A percentile compares a stretch with the other conserved stretches of the same genome.
phyloP scores from a whole-genome alignment of 176 grass and related monocot species.

The Bromus sterilis region DNA sequence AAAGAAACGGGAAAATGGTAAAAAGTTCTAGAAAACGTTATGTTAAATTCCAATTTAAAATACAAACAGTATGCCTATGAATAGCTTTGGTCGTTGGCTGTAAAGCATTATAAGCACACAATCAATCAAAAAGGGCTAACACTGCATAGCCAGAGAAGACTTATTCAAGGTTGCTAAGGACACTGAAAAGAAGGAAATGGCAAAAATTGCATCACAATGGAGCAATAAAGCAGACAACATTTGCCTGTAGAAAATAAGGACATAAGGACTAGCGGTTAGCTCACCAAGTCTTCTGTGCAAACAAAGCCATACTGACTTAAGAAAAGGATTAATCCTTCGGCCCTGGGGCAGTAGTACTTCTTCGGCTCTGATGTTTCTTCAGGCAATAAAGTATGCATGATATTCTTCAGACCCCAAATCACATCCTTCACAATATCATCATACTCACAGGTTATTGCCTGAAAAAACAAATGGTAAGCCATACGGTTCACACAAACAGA shows the following conservation, averaged over 20 bases:
- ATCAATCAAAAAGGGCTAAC: too few relatives aligned
- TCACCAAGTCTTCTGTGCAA: background rate
- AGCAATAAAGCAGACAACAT: background rate
- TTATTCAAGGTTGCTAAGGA: background rate
- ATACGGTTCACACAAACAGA: background rate
- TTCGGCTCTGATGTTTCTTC: background rate
- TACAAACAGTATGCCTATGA: background rate
- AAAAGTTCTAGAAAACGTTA: background rate
- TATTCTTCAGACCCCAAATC: background rate
- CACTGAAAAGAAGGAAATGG: background rate
- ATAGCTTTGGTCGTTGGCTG: background rate
- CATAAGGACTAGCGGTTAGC: background rate
- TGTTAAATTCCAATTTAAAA: background rate
- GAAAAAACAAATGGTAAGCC: background rate
- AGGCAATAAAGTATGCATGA: too few relatives aligned
- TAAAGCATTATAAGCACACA: too few relatives aligned
- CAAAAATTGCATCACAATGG: background rate
- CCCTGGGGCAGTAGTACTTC: background rate
- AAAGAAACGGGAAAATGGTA: background rate
- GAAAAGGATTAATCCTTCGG: background rate
- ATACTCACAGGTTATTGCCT: background rate
- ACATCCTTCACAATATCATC: background rate
- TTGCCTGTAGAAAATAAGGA: background rate
- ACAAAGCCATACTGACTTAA: background rate
- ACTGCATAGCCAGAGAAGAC: background rate